Conservation (phyloP, 306 rosid genomes). For the Canavalia gladiata region DNA sequence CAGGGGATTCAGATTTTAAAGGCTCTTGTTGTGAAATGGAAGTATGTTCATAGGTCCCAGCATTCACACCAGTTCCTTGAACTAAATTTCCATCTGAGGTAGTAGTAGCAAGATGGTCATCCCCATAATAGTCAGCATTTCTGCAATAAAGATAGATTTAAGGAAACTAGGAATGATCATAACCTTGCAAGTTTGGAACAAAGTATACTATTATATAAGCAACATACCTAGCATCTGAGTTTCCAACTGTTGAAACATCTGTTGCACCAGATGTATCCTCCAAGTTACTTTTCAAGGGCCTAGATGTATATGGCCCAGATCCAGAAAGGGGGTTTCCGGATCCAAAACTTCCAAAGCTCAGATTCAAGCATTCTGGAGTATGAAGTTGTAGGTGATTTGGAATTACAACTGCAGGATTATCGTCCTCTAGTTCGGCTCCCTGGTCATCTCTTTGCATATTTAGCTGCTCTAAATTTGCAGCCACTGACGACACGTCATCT, state of each 20-base stretch:
- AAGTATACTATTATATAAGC: background rate
- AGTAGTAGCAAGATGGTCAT: slow-evolving; percentile 65
- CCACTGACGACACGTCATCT: slow-evolving; percentile 66
- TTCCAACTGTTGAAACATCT: slow-evolving; percentile 70
- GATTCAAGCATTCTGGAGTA: slow-evolving; percentile 80
- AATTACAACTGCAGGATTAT: slow-evolving; percentile 78
- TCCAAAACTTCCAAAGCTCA: slow-evolving; percentile 96
- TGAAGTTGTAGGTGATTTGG: slow-evolving; percentile 89
- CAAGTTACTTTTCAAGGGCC: slow-evolving; percentile 57
- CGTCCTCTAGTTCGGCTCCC: slow-evolving; percentile 68
- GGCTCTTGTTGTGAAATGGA: slow-evolving; percentile 73
- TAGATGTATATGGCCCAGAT: slow-evolving; percentile 58
- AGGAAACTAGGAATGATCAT: slow-evolving; percentile 27
- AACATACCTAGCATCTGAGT: slow-evolving; percentile 72
- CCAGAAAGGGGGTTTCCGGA: slow-evolving; percentile 60
- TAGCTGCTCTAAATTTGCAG: slow-evolving; percentile 75
- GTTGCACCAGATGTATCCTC: slow-evolving; percentile 71
- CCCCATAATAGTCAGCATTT: slow-evolving; percentile 75
- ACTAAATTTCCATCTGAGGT: slow-evolving; percentile 70
- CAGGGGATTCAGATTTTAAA: slow-evolving; percentile 70
- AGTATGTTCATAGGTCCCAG: slow-evolving; percentile 72
- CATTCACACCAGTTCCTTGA: slow-evolving; percentile 67
- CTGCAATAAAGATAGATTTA: slow-evolving; percentile 51
- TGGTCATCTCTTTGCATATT: slow-evolving; percentile 66
- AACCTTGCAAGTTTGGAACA: slow-evolving; percentile 16